Evolutionary conservation across 345 rosid species (phyloP).

Genomic region (Jatropha curcas): DNA sequence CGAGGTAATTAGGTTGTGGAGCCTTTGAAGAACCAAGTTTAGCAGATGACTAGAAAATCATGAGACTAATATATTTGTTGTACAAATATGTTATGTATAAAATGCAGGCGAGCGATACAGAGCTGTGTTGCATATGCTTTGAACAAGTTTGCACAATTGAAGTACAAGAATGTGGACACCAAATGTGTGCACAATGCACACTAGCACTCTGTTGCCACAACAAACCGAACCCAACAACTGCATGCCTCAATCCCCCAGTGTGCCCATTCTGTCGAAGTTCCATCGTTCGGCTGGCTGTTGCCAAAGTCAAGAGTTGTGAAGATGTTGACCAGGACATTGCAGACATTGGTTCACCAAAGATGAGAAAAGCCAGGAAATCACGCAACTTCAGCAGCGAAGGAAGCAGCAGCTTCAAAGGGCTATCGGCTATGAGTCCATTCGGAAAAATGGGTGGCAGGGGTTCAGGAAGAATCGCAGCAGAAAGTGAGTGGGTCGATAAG

Average conservation of each 20-base stretch:
- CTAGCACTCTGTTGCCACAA: constrained; percentile 96
- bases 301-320: constrained; percentile 46
- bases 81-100: constrained; percentile 13
- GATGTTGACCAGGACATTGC: constrained; percentile 51
- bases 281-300: constrained; percentile 65
- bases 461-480: constrained; percentile 70
- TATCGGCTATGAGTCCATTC: constrained; percentile 63
- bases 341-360: constrained; percentile 59
- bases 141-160: constrained; percentile 94
- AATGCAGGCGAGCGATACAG: constrained; percentile 72
- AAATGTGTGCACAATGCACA: constrained; percentile 97
- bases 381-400: constrained; percentile 73
- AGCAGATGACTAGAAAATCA: neutral
- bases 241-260: constrained; percentile 66
- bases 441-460: constrained; percentile 69
- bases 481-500: constrained; percentile 61
- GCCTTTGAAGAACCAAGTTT: constrained; percentile 8
- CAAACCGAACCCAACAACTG: constrained; percentile 92
- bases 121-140: constrained; percentile 93
- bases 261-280: constrained; percentile 97
- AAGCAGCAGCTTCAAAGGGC: constrained; percentile 92
- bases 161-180: constrained; percentile 91
- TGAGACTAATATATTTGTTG: constrained; percentile 12
- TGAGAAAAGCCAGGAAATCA: constrained; percentile 64
- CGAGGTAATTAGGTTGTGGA: constrained; percentile 52